Evolutionary conservation across 441 rosid genomes (phyloP).

Genomic region (Adansonia madagascariensis): DNA sequence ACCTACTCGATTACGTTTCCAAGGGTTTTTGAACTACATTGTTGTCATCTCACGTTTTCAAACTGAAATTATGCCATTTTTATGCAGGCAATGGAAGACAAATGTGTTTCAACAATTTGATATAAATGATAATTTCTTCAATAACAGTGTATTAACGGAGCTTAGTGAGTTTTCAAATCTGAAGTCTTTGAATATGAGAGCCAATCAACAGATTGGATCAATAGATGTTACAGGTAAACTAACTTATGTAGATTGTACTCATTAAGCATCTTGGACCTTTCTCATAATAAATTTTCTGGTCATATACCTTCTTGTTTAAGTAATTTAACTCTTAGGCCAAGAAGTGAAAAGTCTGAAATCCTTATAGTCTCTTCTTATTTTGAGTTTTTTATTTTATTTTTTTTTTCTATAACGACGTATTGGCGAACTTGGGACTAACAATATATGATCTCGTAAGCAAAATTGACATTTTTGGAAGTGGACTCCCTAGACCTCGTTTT

Average conservation of each 20-base stretch:
- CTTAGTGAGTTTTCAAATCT: neutral
- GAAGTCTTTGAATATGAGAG: neutral
- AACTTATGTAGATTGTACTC: neutral
- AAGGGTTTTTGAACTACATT: too few relatives aligned
- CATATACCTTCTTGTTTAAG: conserved; percentile 12
- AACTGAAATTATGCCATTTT: too few relatives aligned
- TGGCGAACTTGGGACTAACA: neutral
- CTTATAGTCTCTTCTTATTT: too few relatives aligned
- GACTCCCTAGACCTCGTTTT: neutral
- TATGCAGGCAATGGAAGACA: too few relatives aligned
- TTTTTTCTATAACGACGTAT: neutral
- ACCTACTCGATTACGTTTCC: too few relatives aligned
- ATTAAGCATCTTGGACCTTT: neutral
- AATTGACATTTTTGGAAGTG: fast-evolving
- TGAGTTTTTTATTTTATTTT: too few relatives aligned
- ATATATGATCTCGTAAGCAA: neutral
- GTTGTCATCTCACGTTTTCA: too few relatives aligned
- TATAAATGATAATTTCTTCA: neutral
- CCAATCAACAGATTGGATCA: neutral
- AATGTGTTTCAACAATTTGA: neutral
- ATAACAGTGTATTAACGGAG: neutral
- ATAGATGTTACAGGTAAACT: conserved; percentile 1
- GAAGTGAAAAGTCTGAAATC: neutral
- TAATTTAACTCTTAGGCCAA: neutral
- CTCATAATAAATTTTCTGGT: conserved; percentile 23